These are phyloP conservation scores for Mallotus repandus DNA, from an alignment of 441 rosid genomes.

Conservation along the genomic window DNA sequence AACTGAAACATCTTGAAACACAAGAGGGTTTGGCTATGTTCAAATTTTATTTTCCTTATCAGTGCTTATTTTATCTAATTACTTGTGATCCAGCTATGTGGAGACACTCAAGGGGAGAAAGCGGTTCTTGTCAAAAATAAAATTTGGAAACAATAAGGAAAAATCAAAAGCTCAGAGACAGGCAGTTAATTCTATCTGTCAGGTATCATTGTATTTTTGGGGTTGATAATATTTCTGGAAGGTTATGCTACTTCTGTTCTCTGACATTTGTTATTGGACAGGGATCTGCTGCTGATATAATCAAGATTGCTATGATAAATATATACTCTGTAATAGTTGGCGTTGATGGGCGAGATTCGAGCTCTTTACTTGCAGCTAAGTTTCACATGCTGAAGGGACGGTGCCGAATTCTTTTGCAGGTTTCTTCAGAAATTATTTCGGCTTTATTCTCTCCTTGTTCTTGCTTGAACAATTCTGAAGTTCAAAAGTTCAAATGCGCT, in stretches of 20 bases:
- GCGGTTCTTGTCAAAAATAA: constrained; percentile 91
- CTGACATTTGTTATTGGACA: constrained; percentile 34
- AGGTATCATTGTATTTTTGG: constrained; percentile 45
- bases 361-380: constrained; percentile 40
- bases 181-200: constrained; percentile 97
- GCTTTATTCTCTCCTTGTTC: not conserved
- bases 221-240: not conserved
- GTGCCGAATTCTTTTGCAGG: constrained; percentile 92
- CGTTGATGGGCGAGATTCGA: constrained; percentile 35
- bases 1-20: not conserved
- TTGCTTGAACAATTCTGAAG: not conserved
- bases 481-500: not conserved
- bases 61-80: constrained; percentile 3
- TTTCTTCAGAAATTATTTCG: constrained; percentile 26
- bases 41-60: not conserved
- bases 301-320: constrained; percentile 93
- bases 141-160: constrained; percentile 76
- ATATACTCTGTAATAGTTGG: constrained; percentile 58
- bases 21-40: not conserved
- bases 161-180: constrained; percentile 96
- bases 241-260: constrained; percentile 15
- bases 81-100: constrained; percentile 63
- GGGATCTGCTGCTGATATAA: constrained; percentile 99
- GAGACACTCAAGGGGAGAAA: constrained; percentile 92
- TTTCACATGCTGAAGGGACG: constrained; percentile 69